phyloP scores from a whole-genome alignment of 768 basidiomycete genomes.

The Pisolithus marmoratus region DNA sequence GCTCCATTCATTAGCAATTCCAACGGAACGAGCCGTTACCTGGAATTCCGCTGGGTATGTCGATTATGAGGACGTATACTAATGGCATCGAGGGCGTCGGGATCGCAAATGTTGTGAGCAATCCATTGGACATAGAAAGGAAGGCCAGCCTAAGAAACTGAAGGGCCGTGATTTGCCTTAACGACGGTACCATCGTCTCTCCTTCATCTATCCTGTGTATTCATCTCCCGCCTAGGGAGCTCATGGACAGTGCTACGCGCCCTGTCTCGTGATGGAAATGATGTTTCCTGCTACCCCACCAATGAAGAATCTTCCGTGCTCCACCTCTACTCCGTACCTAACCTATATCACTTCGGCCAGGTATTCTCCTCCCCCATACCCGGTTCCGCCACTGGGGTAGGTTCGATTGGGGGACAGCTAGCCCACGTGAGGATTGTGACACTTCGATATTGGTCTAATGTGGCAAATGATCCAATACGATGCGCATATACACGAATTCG shows the following conservation, averaged over 20 bases:
- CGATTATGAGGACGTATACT: slow-evolving; percentile 86
- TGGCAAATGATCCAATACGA: slow-evolving; percentile 63
- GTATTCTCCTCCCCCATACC: slow-evolving; percentile 95
- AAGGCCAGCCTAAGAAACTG: slow-evolving; percentile 66
- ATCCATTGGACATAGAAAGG: slow-evolving; percentile 78
- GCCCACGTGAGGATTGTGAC: slow-evolving; percentile 79
- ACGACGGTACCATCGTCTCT: slow-evolving; percentile 52
- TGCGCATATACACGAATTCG: slow-evolving; percentile 95
- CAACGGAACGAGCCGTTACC: slow-evolving; percentile 90
- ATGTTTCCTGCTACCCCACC: slow-evolving; percentile 55
- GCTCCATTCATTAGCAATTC: slow-evolving; percentile 97
- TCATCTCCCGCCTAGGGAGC: slow-evolving; percentile 37
- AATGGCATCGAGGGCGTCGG: slow-evolving; percentile 88
- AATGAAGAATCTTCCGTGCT: slow-evolving; percentile 66
- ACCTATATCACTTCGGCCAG: slow-evolving; percentile 88
- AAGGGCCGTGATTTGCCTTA: slow-evolving; percentile 81
- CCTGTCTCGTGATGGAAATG: slow-evolving; percentile 52
- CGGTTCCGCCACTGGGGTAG: slow-evolving; percentile 95
- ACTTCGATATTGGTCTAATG: slow-evolving; percentile 90
- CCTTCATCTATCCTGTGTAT: background rate
- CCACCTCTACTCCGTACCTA: slow-evolving; percentile 90
- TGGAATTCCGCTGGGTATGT: slow-evolving; percentile 84
- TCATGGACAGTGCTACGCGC: slow-evolving; percentile 70
- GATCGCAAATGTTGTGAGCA: slow-evolving; percentile 80
- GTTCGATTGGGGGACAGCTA: slow-evolving; percentile 69